These are phyloP conservation scores for Hanseniaspora clermontiae DNA, from an alignment of 805 yeast species.

Conservation along the genomic window DNA sequence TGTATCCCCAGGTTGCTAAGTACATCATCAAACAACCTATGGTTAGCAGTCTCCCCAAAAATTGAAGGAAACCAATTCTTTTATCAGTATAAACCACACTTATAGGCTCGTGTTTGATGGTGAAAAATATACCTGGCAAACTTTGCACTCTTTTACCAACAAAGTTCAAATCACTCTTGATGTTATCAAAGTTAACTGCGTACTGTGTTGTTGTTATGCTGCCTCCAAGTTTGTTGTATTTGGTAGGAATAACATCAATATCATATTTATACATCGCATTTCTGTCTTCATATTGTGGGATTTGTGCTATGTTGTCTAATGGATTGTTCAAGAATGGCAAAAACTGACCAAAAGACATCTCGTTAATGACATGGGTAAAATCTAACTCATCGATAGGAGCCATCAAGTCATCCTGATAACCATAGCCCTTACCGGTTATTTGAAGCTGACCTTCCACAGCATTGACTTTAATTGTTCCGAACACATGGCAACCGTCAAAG, in stretches of 20 bases:
- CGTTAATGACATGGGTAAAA: conserved; percentile 74
- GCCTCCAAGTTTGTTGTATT: conserved; percentile 57
- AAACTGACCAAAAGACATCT: conserved; percentile 81
- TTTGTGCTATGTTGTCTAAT: conserved; percentile 61
- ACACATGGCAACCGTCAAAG: conserved; percentile 65
- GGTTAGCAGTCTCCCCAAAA: conserved; percentile 65
- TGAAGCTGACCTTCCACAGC: conserved; percentile 77
- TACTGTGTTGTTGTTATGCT: conserved; percentile 74
- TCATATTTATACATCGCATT: conserved; percentile 50
- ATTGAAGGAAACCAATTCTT: conserved; percentile 65
- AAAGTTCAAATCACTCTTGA: conserved; percentile 15
- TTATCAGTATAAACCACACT: conserved; percentile 54
- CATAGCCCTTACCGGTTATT: conserved; percentile 65
- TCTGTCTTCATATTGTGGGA: conserved; percentile 31
- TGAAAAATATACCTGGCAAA: conserved; percentile 69
- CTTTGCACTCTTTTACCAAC: conserved; percentile 18
- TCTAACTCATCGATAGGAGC: conserved; percentile 45
- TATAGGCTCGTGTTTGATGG: conserved; percentile 82
- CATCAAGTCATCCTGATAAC: conserved; percentile 36
- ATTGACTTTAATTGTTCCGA: conserved; percentile 71
- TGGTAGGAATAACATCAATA: conserved; percentile 73
- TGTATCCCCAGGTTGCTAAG: conserved; percentile 52
- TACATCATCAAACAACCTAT: conserved; percentile 72
- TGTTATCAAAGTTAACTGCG: conserved; percentile 48
- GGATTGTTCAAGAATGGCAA: conserved; percentile 80